A percentile compares a stretch with the other conserved stretches of the same genome.
Evolutionary conservation across 306 rosid species (phyloP).

Genomic region (Carpinus viminea): DNA sequence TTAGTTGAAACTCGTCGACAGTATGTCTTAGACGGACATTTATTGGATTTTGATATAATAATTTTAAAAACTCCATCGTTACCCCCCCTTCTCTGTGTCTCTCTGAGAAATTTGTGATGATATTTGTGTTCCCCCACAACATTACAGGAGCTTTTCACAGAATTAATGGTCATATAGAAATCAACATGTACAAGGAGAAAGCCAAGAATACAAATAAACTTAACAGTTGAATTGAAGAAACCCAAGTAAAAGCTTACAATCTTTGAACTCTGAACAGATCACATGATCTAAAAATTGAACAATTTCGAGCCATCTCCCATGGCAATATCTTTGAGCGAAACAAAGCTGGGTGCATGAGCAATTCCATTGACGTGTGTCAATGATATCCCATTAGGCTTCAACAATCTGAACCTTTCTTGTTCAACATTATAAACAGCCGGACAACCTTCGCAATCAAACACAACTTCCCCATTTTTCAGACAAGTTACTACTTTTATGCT

Average conservation of each 20-base stretch:
- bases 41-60: no score
- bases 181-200: not conserved
- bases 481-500: not conserved
- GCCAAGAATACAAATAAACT: not conserved
- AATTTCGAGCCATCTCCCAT: not conserved
- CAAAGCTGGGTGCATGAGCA: slow-evolving; percentile 7
- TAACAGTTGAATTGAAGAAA: no score
- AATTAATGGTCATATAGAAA: no score
- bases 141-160: not conserved
- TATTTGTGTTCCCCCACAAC: no score
- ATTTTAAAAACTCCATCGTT: no score
- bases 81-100: no score
- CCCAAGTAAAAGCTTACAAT: no score
- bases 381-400: slow-evolving; percentile 2
- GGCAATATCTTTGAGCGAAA: slow-evolving; percentile 2
- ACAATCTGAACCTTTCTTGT: not conserved
- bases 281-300: not conserved
- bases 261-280: no score
- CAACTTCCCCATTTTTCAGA: not conserved
- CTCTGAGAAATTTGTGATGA: no score
- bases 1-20: not conserved
- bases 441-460: not conserved
- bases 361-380: slow-evolving; percentile 2
- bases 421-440: not conserved
- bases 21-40: no score